A percentile compares a stretch with the other conserved stretches of the same genome.
phyloP scores from a whole-genome alignment of 2,329 filamentous ascomycete species.

The Colletotrichum sp. region DNA sequence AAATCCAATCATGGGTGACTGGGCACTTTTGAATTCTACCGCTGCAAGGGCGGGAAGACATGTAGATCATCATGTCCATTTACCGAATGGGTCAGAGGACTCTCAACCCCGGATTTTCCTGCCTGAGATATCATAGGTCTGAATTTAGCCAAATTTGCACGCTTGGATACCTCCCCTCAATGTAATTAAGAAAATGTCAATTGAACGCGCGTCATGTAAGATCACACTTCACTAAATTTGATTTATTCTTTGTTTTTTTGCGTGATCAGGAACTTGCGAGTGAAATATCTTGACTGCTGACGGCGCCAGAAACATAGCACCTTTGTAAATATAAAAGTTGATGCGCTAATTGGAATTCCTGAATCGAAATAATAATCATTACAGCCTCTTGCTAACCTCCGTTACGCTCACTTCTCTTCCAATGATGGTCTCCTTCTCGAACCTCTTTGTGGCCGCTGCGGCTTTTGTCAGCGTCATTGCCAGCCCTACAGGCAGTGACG shows the following conservation, averaged over 20 bases:
- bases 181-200: neutral
- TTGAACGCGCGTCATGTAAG: neutral
- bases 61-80: neutral
- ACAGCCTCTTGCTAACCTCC: neutral
- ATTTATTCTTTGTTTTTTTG: neutral
- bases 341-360: neutral
- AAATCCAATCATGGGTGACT: neutral
- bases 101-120: neutral
- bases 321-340: neutral
- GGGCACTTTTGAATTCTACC: neutral
- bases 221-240: neutral
- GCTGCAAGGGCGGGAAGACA: neutral
- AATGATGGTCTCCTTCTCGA: neutral
- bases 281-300: rapidly evolving
- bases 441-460: neutral
- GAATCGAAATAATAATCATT: neutral
- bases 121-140: neutral
- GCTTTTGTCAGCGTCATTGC: neutral
- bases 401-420: too few species aligned
- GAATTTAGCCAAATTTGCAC: neutral
- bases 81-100: neutral
- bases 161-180: neutral
- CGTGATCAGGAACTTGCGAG: neutral
- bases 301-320: neutral
- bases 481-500: neutral